Percentiles rank a stretch among this genome's conserved stretches.
phyloP scores from a whole-genome alignment of 2,329 filamentous ascomycete species.

The Ophiostoma sp. region DNA sequence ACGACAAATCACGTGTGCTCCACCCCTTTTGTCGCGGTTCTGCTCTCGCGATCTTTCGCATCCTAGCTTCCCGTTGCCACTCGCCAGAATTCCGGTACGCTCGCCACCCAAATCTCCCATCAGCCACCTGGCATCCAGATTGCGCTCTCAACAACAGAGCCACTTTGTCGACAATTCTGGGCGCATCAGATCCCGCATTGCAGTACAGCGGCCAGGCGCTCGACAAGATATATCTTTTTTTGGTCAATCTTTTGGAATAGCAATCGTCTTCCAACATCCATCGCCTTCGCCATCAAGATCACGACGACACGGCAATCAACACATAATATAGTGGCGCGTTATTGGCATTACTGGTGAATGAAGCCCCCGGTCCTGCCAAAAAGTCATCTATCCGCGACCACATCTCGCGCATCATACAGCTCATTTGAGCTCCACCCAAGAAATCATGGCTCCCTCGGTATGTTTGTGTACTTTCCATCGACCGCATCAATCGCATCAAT shows the following conservation, averaged over 20 bases:
- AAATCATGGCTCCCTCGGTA: slow-evolving; percentile 19
- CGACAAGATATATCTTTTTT: neutral
- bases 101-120: neutral
- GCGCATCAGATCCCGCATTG: neutral
- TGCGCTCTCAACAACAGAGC: neutral
- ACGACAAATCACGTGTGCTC: neutral
- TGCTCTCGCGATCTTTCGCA: slow-evolving; percentile 15
- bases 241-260: neutral
- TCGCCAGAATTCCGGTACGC: neutral
- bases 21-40: slow-evolving; percentile 8
- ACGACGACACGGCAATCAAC: neutral
- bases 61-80: slow-evolving; percentile 1
- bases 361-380: neutral
- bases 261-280: neutral
- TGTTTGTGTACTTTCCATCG: neutral
- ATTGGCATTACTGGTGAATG: neutral
- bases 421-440: neutral
- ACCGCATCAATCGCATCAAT: neutral
- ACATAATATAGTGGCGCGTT: neutral
- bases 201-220: too few relatives aligned
- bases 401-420: neutral
- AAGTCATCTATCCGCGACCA: neutral
- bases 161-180: neutral
- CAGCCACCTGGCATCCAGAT: neutral
- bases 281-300: neutral